Evolutionary conservation across 768 basidiomycete genomes (phyloP).

Genomic region (Porpolomopsis calyptriformis): DNA sequence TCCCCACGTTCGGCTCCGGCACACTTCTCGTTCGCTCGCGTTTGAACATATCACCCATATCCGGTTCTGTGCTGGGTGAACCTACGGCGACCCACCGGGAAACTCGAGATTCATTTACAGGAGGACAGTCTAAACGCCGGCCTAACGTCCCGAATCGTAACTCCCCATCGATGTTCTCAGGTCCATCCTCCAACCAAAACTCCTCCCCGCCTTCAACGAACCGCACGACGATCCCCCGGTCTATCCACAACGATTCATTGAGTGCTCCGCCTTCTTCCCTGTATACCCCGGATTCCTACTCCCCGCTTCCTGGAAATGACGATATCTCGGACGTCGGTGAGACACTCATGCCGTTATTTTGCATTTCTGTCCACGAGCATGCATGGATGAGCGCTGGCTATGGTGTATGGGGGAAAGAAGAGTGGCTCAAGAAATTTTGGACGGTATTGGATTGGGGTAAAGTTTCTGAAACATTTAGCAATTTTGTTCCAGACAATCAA

Average conservation of each 20-base stretch:
- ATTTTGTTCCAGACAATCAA: conserved; percentile 1
- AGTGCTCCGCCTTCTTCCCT: neutral
- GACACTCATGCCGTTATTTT: conserved; percentile 63
- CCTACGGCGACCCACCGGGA: neutral
- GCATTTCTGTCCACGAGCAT: conserved; percentile 72
- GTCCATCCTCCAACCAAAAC: conserved; percentile 29
- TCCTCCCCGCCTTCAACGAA: neutral
- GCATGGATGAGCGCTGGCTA: conserved; percentile 79
- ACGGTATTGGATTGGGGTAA: conserved; percentile 67
- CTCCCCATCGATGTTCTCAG: conserved; percentile 35
- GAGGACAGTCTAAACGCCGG: neutral
- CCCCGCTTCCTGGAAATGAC: conserved; percentile 8
- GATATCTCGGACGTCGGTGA: conserved; percentile 34
- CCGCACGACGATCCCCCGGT: neutral
- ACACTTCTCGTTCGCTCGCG: conserved; percentile 73
- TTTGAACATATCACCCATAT: conserved; percentile 20
- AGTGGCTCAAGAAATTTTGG: conserved; percentile 80
- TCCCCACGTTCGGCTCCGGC: conserved; percentile 83
- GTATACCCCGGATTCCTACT: conserved; percentile 6
- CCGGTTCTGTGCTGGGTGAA: conserved; percentile 10
- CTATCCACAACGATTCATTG: neutral
- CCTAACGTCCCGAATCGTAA: neutral
- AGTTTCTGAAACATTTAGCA: conserved; percentile 34
- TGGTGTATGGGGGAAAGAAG: conserved; percentile 86
- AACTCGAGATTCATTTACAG: neutral